Base-by-base conservation (phyloP, 176 grass and related monocot genomes). In the Aegilops umbellulata region DNA sequence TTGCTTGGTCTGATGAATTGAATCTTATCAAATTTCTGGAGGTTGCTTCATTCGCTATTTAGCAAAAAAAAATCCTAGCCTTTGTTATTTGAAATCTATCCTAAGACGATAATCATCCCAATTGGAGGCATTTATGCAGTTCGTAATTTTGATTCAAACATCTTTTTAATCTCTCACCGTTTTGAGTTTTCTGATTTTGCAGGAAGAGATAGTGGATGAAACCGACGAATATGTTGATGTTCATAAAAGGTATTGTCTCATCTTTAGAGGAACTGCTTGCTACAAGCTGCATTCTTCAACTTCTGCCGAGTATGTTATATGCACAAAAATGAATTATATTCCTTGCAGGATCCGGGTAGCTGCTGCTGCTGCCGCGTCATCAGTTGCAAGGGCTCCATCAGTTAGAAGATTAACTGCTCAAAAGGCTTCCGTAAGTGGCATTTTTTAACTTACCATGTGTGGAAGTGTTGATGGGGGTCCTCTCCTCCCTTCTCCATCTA, bases 181-280 rank as follows among this genome's bases (percentile, higher is more conserved):
- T 69, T 79, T 26, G 61, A 44, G 20, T 78, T 74, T 47, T 74
- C 67, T 85, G 44, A 44, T 83, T 64, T 71, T 90, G 47, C 83
- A 99, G 97, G 97, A 99, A 81, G 97, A 99, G 81, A 99, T 99
- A 85, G 97, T 99, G 22, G 97, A 99, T 38, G 97, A 99, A 55
- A 99, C 97, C 3, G 97, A 99, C 72, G 97, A 99, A 91, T 99
- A 94, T 91, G 94, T 99, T 87, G 97, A 99, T 89, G 97, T 99
- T 70, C 97, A 99, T 60, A 99, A 99, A 91, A 99, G 97, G 97
- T 94, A 89, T 79, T 79, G 14, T 23, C 11, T 41, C 46, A 71
- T 73, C 8, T 41, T 63, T 62, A 70, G 19, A 29, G 16, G 13
- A 76, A 79, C 69, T 63, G 77, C 20, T 73, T 65, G 26, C 29